These are phyloP conservation scores for Cryptococcus jaspeensis DNA, from an alignment of 1,284 basidiomycete species.

Conservation along the genomic window DNA sequence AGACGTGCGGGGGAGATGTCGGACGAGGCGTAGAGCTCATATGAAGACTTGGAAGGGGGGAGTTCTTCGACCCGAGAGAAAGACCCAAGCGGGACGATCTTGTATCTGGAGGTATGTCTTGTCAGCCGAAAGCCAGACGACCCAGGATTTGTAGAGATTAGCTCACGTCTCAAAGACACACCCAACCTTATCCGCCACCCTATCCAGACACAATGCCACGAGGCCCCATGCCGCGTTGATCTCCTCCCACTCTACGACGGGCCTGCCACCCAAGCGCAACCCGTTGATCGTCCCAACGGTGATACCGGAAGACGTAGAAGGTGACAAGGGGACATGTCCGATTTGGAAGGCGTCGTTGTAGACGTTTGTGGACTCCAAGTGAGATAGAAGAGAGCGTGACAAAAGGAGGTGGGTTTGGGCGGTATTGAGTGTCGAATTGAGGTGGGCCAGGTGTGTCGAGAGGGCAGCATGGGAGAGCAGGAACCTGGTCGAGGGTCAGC, in stretches of 20 bases:
- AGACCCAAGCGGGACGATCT: slow-evolving; percentile 85
- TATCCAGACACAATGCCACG: slow-evolving; percentile 84
- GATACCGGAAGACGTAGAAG: slow-evolving; percentile 49
- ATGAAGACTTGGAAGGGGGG: slow-evolving; percentile 74
- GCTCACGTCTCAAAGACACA: slow-evolving; percentile 78
- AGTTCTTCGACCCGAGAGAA: slow-evolving; percentile 86
- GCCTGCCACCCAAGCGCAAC: slow-evolving; percentile 81
- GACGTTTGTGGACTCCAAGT: slow-evolving; percentile 90
- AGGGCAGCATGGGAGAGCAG: slow-evolving; percentile 31
- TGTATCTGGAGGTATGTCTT: slow-evolving; percentile 61
- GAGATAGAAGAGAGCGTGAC: slow-evolving; percentile 43
- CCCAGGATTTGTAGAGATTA: neutral
- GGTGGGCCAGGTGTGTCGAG: slow-evolving; percentile 17
- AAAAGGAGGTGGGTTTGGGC: slow-evolving; percentile 44
- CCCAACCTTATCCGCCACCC: slow-evolving; percentile 83
- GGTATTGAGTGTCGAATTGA: slow-evolving; percentile 15
- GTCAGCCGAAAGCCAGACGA: neutral
- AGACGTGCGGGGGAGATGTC: slow-evolving; percentile 64
- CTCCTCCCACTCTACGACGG: slow-evolving; percentile 92
- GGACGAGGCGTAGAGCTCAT: slow-evolving; percentile 67
- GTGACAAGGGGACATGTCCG: slow-evolving; percentile 61
- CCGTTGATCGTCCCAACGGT: slow-evolving; percentile 94
- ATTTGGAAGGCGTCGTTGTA: slow-evolving; percentile 99
- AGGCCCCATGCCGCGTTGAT: slow-evolving; percentile 99
- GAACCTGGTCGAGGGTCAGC: slow-evolving; percentile 24